These are phyloP conservation scores for Diospyros kaki DNA, from an alignment of 148 eudicot species.

Conservation along the genomic window DNA sequence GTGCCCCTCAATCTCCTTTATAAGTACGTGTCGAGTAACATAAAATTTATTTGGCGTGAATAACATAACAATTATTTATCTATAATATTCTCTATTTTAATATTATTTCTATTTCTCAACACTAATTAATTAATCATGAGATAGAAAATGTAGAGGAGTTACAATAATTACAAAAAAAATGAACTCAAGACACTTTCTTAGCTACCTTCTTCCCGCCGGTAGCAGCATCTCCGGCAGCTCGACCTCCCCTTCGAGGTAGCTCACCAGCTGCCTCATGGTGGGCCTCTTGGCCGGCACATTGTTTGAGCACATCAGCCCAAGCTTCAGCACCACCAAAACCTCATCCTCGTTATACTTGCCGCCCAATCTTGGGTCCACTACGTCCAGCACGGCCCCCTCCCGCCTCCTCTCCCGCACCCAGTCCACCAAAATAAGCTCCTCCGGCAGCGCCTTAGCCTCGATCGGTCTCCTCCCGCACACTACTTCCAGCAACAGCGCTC, in stretches of 20 bases:
- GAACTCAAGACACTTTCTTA: no score
- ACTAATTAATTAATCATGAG: no score
- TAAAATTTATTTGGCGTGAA: no score
- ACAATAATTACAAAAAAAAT: no score
- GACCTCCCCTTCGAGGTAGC: constrained; percentile 17
- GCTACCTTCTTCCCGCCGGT: no score
- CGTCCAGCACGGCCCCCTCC: not conserved
- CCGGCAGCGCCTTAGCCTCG: constrained; percentile 7
- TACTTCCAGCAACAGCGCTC: constrained; percentile 28
- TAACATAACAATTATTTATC: no score
- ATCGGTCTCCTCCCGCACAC: constrained; percentile 31
- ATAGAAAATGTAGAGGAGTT: no score
- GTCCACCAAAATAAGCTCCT: constrained; percentile 3
- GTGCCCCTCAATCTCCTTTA: no score
- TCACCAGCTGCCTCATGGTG: constrained; percentile 28
- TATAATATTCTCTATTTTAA: no score
- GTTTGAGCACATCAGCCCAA: constrained; percentile 32
- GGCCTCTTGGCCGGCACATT: constrained; percentile 24
- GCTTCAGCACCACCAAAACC: constrained; percentile 21
- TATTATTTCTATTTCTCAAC: no score
- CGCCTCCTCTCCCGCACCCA: not conserved
- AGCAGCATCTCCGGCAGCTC: not conserved
- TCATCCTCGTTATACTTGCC: not conserved
- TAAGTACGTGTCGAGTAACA: no score
- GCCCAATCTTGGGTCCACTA: not conserved